Base-by-base conservation (phyloP, 257 asterid species). In the Primulina tabacum region DNA sequence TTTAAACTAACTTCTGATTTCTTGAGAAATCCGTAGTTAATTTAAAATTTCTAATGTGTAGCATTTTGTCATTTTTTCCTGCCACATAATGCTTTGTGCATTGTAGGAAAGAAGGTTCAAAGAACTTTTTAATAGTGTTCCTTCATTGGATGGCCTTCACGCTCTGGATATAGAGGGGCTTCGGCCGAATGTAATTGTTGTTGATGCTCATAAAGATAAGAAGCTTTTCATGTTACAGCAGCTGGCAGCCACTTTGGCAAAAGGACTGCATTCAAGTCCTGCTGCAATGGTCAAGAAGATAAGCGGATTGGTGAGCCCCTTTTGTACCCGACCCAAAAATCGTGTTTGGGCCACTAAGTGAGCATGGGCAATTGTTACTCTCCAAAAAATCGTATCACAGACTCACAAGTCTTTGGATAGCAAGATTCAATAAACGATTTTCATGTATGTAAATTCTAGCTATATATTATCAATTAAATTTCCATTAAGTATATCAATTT, bases 161-260 rank as follows among this genome's bases (percentile, higher is more conserved):
- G 69, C 87, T 70, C 77, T 92, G 83, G 97, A 85, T 28, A 80
- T 79, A 29, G 98, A 92, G 73, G 95, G 98, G 81, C 83, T 88
- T 60, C 80, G 88, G 76, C 95, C 95, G 56, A 83, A 79, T 75
- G 94, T 86, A 74, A 92, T 92, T 82, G 77, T 88, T 72, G 98
- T 92, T 60, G 94, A 92, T 84, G 38, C 88, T 75, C 79, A 85
- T 60, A 92, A 84, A 78, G 98, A 92, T 80, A 92, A 92, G 87
- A 92, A 90, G 82, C 96, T 92, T 82, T 87, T 82, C 64, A 90
- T 89, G 97, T 76, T 92, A 81, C 90, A 86, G 90, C 98, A 92
- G 79, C 90, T 92, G 67, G 82, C 90, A 61, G 70, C 72, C 66
- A 85, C 92, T 74, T 79, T 92, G 88, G 89, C 85, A 81, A 92